A percentile compares a stretch with the other conserved stretches of the same genome.
These are phyloP conservation scores for Entoloma clypeatum DNA, from an alignment of 1,284 basidiomycete species.

Conservation along the genomic window DNA sequence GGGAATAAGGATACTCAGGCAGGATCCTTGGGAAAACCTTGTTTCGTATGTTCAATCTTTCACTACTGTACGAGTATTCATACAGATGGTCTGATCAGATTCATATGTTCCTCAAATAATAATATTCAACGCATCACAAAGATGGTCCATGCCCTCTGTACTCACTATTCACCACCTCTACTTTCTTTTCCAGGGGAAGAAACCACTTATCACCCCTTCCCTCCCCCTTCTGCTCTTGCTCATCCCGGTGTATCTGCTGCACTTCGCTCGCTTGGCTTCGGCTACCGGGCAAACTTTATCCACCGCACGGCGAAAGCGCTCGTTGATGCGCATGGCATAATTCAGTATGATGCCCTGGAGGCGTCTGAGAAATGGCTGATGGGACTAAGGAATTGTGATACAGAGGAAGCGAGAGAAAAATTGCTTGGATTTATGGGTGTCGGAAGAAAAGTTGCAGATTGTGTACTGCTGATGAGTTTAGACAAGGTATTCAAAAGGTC, in stretches of 20 bases:
- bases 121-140: slow-evolving; percentile 91
- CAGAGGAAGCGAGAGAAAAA: slow-evolving; percentile 64
- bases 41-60: slow-evolving; percentile 66
- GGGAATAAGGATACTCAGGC: slow-evolving; percentile 73
- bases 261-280: slow-evolving; percentile 87
- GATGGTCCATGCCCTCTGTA: slow-evolving; percentile 78
- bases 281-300: slow-evolving; percentile 92
- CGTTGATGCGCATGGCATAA: slow-evolving; percentile 47
- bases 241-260: slow-evolving; percentile 55
- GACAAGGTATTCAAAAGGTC: slow-evolving; percentile 63
- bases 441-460: slow-evolving; percentile 95
- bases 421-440: slow-evolving; percentile 86
- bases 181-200: slow-evolving; percentile 37
- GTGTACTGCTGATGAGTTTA: slow-evolving; percentile 90
- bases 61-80: slow-evolving; percentile 8
- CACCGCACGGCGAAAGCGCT: slow-evolving; percentile 81
- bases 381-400: slow-evolving; percentile 49
- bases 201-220: slow-evolving; percentile 78
- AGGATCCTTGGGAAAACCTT: slow-evolving; percentile 96
- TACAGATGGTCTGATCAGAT: slow-evolving; percentile 45
- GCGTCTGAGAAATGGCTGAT: slow-evolving; percentile 59
- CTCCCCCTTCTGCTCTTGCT: slow-evolving; percentile 69
- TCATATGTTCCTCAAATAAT: slow-evolving; percentile 98
- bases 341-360: slow-evolving; percentile 31
- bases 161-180: slow-evolving; percentile 66